Evolutionary conservation across 192 early-diverging fungal species (phyloP).

Genomic region (Backusella mclennaniae): DNA sequence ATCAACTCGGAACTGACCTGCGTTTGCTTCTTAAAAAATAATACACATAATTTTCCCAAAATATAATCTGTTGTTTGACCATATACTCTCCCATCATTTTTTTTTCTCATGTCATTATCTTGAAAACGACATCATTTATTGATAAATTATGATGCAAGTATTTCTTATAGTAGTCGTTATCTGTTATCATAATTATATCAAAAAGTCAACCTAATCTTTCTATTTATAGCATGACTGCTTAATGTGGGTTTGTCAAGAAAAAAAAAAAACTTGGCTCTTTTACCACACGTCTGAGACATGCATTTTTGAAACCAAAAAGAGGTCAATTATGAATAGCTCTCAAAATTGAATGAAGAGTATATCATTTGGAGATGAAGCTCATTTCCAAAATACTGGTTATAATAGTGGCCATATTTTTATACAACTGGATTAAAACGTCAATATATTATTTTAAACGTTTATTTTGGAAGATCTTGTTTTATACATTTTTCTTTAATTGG

Average conservation of each 20-base stretch:
- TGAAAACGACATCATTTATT: neutral
- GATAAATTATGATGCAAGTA: neutral
- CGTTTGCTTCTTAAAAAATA: neutral
- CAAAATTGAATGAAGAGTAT: neutral
- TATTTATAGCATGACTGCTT: neutral
- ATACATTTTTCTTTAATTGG: neutral
- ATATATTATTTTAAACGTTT: neutral
- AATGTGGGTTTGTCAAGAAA: neutral
- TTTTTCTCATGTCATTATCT: neutral
- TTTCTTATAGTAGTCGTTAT: neutral
- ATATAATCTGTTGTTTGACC: neutral
- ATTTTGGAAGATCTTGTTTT: neutral
- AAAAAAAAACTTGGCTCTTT: neutral
- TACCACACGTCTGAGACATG: neutral
- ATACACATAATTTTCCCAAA: neutral
- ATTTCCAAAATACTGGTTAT: neutral
- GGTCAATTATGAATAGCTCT: too few species aligned
- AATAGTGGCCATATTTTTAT: neutral
- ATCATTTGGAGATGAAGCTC: neutral
- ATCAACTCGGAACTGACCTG: neutral
- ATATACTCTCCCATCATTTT: neutral
- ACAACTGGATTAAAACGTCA: neutral
- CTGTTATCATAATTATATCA: neutral
- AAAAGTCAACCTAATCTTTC: neutral
- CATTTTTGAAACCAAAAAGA: neutral